Evolutionary conservation across 768 basidiomycete genomes (phyloP).

Genomic region (Mycena epipterygia): DNA sequence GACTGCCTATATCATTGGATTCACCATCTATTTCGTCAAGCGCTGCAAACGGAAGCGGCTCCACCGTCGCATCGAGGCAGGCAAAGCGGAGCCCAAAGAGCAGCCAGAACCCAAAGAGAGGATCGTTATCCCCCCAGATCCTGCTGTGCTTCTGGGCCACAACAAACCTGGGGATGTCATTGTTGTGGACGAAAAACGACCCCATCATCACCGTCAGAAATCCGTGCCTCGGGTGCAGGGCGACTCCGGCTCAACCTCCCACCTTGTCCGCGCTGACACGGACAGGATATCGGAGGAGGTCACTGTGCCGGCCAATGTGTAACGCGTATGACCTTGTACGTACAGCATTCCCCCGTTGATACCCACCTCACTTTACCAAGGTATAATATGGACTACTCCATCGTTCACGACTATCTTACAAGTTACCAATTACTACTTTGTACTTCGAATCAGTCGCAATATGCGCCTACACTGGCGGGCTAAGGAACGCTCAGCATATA

Average conservation of each 20-base stretch:
- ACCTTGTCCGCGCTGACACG: conserved; percentile 22
- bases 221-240: conserved; percentile 14
- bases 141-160: conserved; percentile 71
- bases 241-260: conserved; percentile 30
- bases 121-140: conserved; percentile 74
- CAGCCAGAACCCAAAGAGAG: conserved; percentile 58
- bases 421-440: conserved; percentile 2
- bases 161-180: conserved; percentile 55
- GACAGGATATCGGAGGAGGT: conserved; percentile 40
- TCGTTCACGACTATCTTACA: conserved; percentile 27
- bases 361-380: background rate
- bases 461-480: conserved; percentile 88
- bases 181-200: conserved; percentile 33
- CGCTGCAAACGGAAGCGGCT: conserved; percentile 62
- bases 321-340: conserved; percentile 6
- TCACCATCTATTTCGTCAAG: conserved; percentile 70
- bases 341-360: background rate
- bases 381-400: conserved; percentile 11
- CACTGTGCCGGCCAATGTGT: conserved; percentile 30
- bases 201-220: conserved; percentile 31
- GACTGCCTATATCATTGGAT: conserved; percentile 68
- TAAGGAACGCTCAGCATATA: conserved; percentile 45
- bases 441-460: conserved; percentile 74
- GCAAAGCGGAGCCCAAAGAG: conserved; percentile 55
- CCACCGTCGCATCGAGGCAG: conserved; percentile 59